Evolutionary conservation across 257 asterid genomes (phyloP), one percentile per base, ranked within the genome.

Genomic region (Rubia yunnanensis): DNA sequence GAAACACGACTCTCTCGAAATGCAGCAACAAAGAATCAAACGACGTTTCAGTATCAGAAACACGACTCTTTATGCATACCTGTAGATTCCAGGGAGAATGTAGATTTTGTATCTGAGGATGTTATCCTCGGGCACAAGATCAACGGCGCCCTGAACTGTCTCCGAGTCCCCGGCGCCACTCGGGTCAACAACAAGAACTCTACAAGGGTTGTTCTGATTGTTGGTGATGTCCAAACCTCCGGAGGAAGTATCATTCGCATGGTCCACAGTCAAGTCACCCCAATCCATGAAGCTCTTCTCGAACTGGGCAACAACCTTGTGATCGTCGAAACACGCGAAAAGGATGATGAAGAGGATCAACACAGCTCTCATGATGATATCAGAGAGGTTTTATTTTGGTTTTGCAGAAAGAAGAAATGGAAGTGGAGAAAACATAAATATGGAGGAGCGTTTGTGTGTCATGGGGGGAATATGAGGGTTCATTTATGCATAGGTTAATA

Each of bases 101-200:
- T 66, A 78, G 64, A 92, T 89, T 64, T 84, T 89, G 1, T 89
- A 70, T 63, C 96, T 76, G 7, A 59, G 44, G 0, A 23, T 31
- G 65, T 86, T 89, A 58, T 72, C 34, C 15, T 34, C 57, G 1
- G 97, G 95, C 44, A 92, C 96, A 88, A 86, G 58, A 67, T 89
- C 88, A 2, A 92, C 69, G 0, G 95, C 99, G 7, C 88, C 99
- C 72, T 92, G 99, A 59, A 89, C 86, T 0, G 96, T 92, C 1
- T 35, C 7, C 0, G 91, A 83, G 73, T 89, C 86, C 8, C 96
- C 95, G 2, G 46, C 0, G 2, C 99, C 99, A 1, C 69, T 68
- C 60, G 58, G 36, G 71, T 82, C 88, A 46, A 92, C 97, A 0
- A 87, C 73, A 39, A 89, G 78, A 1, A 89, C 69, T 58, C 48